Evolutionary conservation across 2,329 filamentous ascomycete species (phyloP), one percentile per base, ranked within the genome.

Genomic region (Xylariales sp.): DNA sequence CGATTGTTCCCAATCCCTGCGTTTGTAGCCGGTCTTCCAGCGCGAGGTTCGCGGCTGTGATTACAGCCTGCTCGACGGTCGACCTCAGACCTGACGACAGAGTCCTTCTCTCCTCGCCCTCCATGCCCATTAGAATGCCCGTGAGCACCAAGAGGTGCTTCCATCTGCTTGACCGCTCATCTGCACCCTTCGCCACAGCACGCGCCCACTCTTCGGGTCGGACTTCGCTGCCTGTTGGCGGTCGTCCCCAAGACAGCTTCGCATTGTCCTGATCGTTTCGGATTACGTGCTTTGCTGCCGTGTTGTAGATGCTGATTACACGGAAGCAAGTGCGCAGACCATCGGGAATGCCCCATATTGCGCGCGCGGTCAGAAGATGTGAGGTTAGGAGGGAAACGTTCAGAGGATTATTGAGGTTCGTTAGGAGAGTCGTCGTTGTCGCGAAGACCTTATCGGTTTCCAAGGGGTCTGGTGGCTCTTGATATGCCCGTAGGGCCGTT

Each of bases 141-240:
- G 82, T 82, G 7, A 95, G 74, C 4, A 90, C 75, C n/a, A 95
- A 69, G 21, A 89, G 64, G 61, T 95, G 89, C 60, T 88, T 83
- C 88, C 88, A 95, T 55, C 87, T 71, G 19, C 71, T 74, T 12
- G 79, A 79, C 32, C 72, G 70, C 22, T 73, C 73, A 40, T 82
- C 77, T 8, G 74, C 69, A 25, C 78, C 78, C 51, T 73, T 73
- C 31, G 73, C 70, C 3, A 82, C 70, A 1, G 75, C 75, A 15
- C 70, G 67, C 7, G 75, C 66, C 78, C 78, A 82, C 16, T 65
- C 68, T 37, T 78, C 73, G 49, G 69, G 68, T 19, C 57, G 46
- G 7, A 79, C 47, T 3, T 66, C 70, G 38, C 70, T 65, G 9
- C 69, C 68, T n/a, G 57, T 47, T 14, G 44, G 57, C 22, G 51